Percentiles rank a stretch among this genome's conserved stretches.
phyloP scores from a whole-genome alignment of 2,329 filamentous ascomycete genomes.

The Bipolaris zeicola region DNA sequence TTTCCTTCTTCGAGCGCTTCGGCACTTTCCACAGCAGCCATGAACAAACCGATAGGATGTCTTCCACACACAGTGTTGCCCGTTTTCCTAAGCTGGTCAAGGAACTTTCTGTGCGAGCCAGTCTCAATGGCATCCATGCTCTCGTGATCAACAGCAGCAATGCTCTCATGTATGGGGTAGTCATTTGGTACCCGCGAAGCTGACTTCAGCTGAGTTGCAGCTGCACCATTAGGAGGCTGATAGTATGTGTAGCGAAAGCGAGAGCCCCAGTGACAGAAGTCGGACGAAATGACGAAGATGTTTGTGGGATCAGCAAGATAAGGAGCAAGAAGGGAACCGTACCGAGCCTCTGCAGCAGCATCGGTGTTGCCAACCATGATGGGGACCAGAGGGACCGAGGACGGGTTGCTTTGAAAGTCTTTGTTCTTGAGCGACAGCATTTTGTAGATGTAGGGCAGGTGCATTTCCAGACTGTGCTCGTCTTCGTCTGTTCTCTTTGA shows the following conservation, averaged over 20 bases:
- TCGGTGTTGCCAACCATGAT: constrained; percentile 82
- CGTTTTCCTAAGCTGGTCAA: constrained; percentile 70
- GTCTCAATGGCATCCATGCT: constrained; percentile 86
- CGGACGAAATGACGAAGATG: constrained; percentile 87
- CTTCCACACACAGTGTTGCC: constrained; percentile 92
- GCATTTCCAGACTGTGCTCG: constrained; percentile 97
- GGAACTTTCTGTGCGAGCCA: constrained; percentile 73
- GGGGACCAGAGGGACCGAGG: constrained; percentile 78
- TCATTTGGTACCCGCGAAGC: constrained; percentile 53
- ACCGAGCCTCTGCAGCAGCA: constrained; percentile 66
- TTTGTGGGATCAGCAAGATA: constrained; percentile 78
- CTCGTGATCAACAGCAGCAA: constrained; percentile 76
- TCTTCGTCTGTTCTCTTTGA: constrained; percentile 69
- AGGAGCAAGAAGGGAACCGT: constrained; percentile 74
- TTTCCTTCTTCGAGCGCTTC: constrained; percentile 56
- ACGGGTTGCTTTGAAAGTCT: constrained; percentile 45
- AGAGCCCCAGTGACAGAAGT: constrained; percentile 95
- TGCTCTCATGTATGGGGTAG: constrained; percentile 79
- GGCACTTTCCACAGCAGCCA: constrained; percentile 79
- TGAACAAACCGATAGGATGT: constrained; percentile 90
- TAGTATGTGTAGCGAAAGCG: constrained; percentile 87
- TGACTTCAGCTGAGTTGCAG: constrained; percentile 36
- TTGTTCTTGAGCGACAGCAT: constrained; percentile 59
- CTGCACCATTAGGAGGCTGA: constrained; percentile 56
- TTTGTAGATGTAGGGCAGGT: constrained; percentile 91